phyloP scores from a whole-genome alignment of 2,329 filamentous ascomycete genomes.

The Zymoseptoria tritici region DNA sequence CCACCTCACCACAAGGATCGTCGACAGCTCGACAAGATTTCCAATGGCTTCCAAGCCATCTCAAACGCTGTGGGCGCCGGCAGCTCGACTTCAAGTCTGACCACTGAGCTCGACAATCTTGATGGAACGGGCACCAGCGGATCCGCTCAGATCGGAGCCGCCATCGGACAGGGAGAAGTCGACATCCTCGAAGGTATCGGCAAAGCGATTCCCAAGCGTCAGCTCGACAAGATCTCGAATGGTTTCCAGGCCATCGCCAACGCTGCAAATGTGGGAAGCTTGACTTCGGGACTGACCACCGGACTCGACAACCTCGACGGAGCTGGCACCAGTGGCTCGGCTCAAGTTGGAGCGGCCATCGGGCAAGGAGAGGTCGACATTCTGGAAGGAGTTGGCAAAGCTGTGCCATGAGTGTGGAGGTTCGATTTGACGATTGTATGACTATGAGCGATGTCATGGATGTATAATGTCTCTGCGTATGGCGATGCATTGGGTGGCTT shows the following conservation, averaged over 20 bases:
- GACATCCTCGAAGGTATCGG: constrained; percentile 13
- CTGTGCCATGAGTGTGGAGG: not conserved
- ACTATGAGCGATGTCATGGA: not conserved
- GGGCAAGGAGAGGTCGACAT: constrained; percentile 12
- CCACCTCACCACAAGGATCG: not conserved
- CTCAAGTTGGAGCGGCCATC: constrained; percentile 11
- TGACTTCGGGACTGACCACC: constrained; percentile 3
- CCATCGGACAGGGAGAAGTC: constrained; percentile 12
- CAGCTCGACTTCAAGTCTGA: constrained; percentile 2
- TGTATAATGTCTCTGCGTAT: not conserved
- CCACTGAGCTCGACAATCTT: constrained; percentile 6
- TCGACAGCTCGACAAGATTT: constrained; percentile 22
- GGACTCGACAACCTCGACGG: constrained; percentile 13
- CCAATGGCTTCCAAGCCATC: constrained; percentile 13
- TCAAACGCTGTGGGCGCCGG: constrained; percentile 9
- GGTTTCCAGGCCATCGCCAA: constrained; percentile 9
- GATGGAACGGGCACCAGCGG: constrained; percentile 13
- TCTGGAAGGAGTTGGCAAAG: constrained; percentile 12
- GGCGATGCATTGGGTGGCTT: not conserved
- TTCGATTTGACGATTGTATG: not conserved
- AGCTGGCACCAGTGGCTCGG: constrained; percentile 10
- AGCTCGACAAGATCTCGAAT: constrained; percentile 22
- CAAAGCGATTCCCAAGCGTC: constrained; percentile 6
- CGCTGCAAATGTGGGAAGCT: constrained; percentile 7
- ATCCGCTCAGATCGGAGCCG: constrained; percentile 12